Evolutionary conservation across 2,329 filamentous ascomycete genomes (phyloP).

Genomic region (Fusarium devonianum): DNA sequence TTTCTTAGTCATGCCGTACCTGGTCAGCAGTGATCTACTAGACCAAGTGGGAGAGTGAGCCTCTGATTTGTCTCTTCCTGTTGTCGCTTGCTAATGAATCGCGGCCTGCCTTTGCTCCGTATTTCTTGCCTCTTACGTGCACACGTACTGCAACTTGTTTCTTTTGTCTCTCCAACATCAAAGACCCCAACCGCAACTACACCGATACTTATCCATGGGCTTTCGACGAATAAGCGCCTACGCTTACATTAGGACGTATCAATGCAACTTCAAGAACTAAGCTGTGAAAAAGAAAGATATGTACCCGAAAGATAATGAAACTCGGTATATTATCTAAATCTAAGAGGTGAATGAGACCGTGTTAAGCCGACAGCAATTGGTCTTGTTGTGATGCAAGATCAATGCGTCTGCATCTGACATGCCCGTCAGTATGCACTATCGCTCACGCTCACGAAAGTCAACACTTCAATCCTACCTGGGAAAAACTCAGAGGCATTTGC

Average conservation of each 20-base stretch:
- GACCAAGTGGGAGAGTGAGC: constrained; percentile 42
- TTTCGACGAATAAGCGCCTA: constrained; percentile 21
- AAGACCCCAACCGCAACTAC: constrained; percentile 34
- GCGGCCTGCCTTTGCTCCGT: constrained; percentile 38
- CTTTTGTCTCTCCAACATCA: constrained; percentile 49
- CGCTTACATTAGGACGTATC: constrained; percentile 18
- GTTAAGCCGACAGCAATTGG: too few relatives aligned
- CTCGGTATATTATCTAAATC: too few relatives aligned
- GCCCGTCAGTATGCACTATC: too few relatives aligned
- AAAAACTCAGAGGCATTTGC: too few relatives aligned
- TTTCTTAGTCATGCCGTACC: constrained; percentile 42
- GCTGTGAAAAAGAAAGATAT: constrained; percentile 16
- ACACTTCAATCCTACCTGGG: too few relatives aligned
- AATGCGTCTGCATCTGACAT: too few relatives aligned
- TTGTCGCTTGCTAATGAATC: background rate
- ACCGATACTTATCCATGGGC: constrained; percentile 27
- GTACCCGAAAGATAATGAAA: too few relatives aligned
- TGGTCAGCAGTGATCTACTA: constrained; percentile 39
- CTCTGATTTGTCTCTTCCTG: too few relatives aligned
- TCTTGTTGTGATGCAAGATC: too few relatives aligned
- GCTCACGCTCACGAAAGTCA: too few relatives aligned
- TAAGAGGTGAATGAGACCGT: too few relatives aligned
- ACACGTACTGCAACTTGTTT: constrained; percentile 45
- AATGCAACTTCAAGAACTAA: constrained; percentile 21
- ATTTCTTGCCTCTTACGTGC: constrained; percentile 42